These are phyloP conservation scores for Thinopyrum elongatum DNA, from an alignment of 176 grass and related monocot genomes.

Conservation along the genomic window DNA sequence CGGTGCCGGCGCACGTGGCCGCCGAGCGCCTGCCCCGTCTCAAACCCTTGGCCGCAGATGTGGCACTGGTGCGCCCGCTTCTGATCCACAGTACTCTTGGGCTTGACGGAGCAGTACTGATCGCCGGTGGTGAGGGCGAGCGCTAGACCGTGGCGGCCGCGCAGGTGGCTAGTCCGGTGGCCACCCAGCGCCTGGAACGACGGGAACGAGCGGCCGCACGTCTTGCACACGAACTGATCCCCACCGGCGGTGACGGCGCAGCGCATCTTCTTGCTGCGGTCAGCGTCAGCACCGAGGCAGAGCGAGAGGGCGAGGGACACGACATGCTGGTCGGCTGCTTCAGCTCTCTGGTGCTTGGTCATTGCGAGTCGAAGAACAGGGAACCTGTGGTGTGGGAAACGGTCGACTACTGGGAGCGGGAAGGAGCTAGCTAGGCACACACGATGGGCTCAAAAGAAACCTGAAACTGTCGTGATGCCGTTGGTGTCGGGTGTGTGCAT, in stretches of 20 bases:
- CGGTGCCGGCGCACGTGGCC: constrained; percentile 69
- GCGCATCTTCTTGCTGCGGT: background rate
- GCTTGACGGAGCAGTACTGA: background rate
- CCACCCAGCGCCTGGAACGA: constrained; percentile 67
- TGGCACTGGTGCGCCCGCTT: constrained; percentile 34
- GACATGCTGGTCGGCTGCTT: background rate
- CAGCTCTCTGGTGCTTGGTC: background rate
- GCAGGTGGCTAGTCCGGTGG: constrained; percentile 60
- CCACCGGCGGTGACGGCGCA: background rate
- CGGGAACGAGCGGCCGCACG: constrained; percentile 46
- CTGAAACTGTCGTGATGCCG: no score
- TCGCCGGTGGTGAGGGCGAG: constrained; percentile 28
- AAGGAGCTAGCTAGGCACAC: no score
- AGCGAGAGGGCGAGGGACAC: background rate
- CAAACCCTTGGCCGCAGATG: constrained; percentile 53
- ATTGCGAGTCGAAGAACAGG: no score
- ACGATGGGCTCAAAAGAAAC: no score
- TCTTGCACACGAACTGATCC: constrained; percentile 56
- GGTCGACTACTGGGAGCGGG: no score
- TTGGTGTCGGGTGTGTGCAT: no score
- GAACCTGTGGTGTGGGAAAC: no score
- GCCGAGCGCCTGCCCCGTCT: constrained; percentile 60
- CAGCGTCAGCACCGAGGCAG: background rate
- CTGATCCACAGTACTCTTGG: background rate
- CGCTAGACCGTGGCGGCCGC: constrained; percentile 32